Conservation (phyloP, 768 basidiomycete species). For the Paxillus rubicundulus region DNA sequence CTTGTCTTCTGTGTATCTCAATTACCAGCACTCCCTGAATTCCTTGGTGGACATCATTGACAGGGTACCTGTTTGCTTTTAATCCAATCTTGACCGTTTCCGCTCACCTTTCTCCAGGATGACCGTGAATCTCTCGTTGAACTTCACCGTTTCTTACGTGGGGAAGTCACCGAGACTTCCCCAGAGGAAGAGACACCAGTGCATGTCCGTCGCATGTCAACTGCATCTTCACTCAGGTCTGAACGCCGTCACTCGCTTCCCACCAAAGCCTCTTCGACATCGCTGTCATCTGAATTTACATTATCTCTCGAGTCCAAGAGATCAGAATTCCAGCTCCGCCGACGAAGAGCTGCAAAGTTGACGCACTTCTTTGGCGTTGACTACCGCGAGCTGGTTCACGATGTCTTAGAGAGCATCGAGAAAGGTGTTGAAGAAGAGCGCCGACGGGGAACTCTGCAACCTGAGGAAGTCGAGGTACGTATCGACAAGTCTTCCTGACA, state of each 20-base stretch:
- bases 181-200: conserved; percentile 18
- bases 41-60: conserved; percentile 81
- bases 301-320: conserved; percentile 41
- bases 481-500: neutral
- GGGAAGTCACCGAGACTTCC: conserved; percentile 19
- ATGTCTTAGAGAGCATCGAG: conserved; percentile 81
- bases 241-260: conserved; percentile 74
- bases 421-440: conserved; percentile 69
- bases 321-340: conserved; percentile 60
- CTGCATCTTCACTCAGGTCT: conserved; percentile 44
- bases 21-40: conserved; percentile 78
- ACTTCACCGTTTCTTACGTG: conserved; percentile 65
- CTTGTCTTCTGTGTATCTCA: conserved; percentile 59
- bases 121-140: conserved; percentile 73
- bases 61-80: conserved; percentile 48
- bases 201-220: conserved; percentile 28
- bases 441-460: conserved; percentile 57
- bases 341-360: conserved; percentile 77
- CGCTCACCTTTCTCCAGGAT: conserved; percentile 46
- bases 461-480: conserved; percentile 72
- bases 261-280: conserved; percentile 56
- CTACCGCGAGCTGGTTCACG: conserved; percentile 72
- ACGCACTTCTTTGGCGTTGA: conserved; percentile 87
- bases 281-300: conserved; percentile 52
- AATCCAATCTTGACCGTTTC: neutral